Conservation (phyloP, 2,329 filamentous ascomycete genomes). For the Botryotinia globosa region DNA sequence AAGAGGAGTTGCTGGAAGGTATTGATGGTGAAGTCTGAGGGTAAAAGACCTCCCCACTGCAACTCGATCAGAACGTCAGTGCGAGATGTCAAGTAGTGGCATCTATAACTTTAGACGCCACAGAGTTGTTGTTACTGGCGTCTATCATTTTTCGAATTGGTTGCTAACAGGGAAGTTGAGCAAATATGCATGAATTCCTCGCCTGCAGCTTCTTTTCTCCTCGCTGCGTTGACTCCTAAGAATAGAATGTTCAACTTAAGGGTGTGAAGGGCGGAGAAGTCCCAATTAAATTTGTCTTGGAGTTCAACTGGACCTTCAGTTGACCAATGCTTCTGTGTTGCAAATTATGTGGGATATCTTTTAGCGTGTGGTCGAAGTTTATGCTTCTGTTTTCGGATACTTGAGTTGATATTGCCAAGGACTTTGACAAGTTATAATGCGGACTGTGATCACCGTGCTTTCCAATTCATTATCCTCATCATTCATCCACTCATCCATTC, state of each 20-base stretch:
- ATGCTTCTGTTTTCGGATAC: neutral
- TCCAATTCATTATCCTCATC: neutral
- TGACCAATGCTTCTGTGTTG: constrained; percentile 7
- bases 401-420: neutral
- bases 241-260: constrained; percentile 4
- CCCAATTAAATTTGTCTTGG: neutral
- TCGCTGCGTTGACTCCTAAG: neutral
- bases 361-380: neutral
- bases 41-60: neutral
- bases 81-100: neutral
- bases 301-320: neutral
- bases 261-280: neutral
- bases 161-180: neutral
- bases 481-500: constrained; percentile 6
- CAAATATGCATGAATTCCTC: constrained; percentile 7
- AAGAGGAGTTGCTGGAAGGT: neutral
- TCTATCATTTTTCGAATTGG: neutral
- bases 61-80: constrained; percentile 5
- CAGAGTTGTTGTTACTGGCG: neutral
- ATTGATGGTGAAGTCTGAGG: neutral
- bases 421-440: constrained; percentile 9
- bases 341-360: neutral
- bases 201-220: neutral
- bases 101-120: neutral
- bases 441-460: neutral